Conservation (phyloP, 1,284 basidiomycete genomes). For the Exobasidium cylindrosporum region DNA sequence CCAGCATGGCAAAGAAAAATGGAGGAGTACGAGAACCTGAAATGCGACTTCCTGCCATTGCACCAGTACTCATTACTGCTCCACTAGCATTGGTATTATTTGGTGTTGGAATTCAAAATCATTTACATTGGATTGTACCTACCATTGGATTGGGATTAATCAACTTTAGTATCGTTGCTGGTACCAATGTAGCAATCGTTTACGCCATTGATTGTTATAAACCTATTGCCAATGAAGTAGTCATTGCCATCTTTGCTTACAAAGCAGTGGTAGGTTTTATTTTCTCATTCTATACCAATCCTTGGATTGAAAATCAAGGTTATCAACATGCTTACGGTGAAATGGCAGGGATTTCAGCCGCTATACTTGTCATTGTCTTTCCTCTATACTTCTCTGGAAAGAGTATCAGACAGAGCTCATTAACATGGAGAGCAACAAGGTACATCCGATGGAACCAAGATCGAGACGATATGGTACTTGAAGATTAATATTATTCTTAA, state of each 20-base stretch:
- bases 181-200: slow-evolving; percentile 14
- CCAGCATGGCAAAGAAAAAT: slow-evolving; percentile 4
- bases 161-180: slow-evolving; percentile 13
- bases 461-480: slow-evolving; percentile 19
- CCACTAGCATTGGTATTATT: slow-evolving; percentile 19
- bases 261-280: slow-evolving; percentile 22
- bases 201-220: slow-evolving; percentile 23
- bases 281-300: slow-evolving; percentile 25
- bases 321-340: slow-evolving; percentile 16
- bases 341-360: slow-evolving; percentile 19
- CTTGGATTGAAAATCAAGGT: slow-evolving; percentile 18
- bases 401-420: slow-evolving; percentile 4
- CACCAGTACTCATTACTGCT: slow-evolving; percentile 13
- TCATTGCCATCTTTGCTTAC: slow-evolving; percentile 16
- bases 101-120: slow-evolving; percentile 19
- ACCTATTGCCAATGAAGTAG: slow-evolving; percentile 18
- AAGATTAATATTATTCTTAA: too few species aligned
- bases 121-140: slow-evolving; percentile 21
- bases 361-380: slow-evolving; percentile 9
- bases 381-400: slow-evolving; percentile 16
- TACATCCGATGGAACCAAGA: slow-evolving; percentile 18
- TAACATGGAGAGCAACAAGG: slow-evolving; percentile 14
- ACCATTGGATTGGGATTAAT: slow-evolving; percentile 16
- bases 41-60: slow-evolving; percentile 18
- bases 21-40: slow-evolving; percentile 22